These are phyloP conservation scores for Sphagnum fallax DNA, from an alignment of 228 moss, liverwort and hornwort species.

Conservation along the genomic window DNA sequence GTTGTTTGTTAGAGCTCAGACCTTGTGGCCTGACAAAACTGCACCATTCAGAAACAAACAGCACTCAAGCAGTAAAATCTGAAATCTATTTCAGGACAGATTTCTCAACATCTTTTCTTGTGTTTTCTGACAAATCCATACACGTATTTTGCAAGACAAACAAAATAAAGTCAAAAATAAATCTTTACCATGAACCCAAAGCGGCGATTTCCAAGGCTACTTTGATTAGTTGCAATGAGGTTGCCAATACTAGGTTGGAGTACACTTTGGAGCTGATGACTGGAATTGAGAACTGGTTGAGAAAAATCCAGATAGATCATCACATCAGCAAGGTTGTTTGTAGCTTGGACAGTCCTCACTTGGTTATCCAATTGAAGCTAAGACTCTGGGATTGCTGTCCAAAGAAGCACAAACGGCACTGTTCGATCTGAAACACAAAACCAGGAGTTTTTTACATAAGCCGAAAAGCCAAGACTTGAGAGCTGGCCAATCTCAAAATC, in stretches of 20 bases:
- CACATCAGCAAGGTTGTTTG: constrained; percentile 28
- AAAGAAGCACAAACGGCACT: constrained; percentile 61
- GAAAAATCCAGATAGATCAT: constrained; percentile 73
- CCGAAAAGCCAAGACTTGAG: too few species aligned
- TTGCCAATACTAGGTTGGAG: constrained; percentile 41
- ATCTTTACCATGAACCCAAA: constrained; percentile 52
- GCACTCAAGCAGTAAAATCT: too few species aligned
- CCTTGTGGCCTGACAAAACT: too few species aligned
- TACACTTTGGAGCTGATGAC: constrained; percentile 27
- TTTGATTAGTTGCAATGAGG: constrained; percentile 35
- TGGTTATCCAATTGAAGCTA: constrained; percentile 43
- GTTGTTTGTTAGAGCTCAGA: neutral
- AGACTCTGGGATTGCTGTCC: constrained; percentile 59
- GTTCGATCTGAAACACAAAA: constrained; percentile 29
- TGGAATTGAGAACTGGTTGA: constrained; percentile 33
- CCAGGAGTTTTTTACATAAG: too few species aligned
- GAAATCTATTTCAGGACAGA: too few species aligned
- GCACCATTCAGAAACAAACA: too few species aligned
- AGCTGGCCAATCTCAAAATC: neutral
- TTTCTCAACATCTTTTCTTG: too few species aligned
- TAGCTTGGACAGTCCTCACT: constrained; percentile 65
- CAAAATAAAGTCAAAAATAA: too few species aligned
- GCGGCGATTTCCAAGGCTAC: constrained; percentile 52
- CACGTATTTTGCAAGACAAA: too few species aligned
- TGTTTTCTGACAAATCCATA: too few species aligned